These are phyloP conservation scores for Suhomyces coccinellae DNA, from an alignment of 1,139 yeast genomes.

Conservation along the genomic window DNA sequence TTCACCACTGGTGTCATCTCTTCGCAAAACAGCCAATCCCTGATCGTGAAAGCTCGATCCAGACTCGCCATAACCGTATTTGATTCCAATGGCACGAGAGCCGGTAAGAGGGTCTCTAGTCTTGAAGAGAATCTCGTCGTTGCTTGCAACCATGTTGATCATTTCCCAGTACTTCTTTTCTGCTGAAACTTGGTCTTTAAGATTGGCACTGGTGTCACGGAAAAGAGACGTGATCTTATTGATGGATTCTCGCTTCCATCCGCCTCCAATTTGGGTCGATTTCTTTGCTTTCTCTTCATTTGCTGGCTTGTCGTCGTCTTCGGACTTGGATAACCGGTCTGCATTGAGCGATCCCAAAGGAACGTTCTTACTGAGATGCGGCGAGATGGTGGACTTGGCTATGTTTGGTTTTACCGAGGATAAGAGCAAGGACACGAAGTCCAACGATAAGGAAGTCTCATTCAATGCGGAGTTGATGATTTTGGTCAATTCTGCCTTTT, in stretches of 20 bases:
- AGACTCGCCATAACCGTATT: constrained; percentile 88
- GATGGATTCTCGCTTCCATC: constrained; percentile 82
- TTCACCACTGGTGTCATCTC: constrained; percentile 35
- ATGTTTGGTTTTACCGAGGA: constrained; percentile 84
- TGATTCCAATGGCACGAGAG: constrained; percentile 63
- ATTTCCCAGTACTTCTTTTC: constrained; percentile 79
- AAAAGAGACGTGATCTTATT: constrained; percentile 55
- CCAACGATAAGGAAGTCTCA: constrained; percentile 85
- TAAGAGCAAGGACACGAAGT: constrained; percentile 78
- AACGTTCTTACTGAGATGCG: constrained; percentile 73
- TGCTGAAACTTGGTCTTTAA: constrained; percentile 54
- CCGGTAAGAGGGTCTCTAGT: constrained; percentile 55
- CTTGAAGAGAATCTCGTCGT: constrained; percentile 73
- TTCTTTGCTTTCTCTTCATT: constrained; percentile 19
- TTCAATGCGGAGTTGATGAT: constrained; percentile 71
- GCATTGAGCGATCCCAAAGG: constrained; percentile 81
- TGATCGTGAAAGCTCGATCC: constrained; percentile 72
- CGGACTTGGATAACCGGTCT: constrained; percentile 46
- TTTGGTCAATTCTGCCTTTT: constrained; percentile 56
- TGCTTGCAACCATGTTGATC: constrained; percentile 49
- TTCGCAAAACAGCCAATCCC: constrained; percentile 69
- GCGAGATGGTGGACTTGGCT: constrained; percentile 86
- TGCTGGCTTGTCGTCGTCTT: constrained; percentile 21
- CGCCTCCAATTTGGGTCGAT: constrained; percentile 58
- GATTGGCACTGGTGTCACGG: constrained; percentile 49